Conservation (phyloP, 2,329 filamentous ascomycete species). For the Aschersonia sp. region DNA sequence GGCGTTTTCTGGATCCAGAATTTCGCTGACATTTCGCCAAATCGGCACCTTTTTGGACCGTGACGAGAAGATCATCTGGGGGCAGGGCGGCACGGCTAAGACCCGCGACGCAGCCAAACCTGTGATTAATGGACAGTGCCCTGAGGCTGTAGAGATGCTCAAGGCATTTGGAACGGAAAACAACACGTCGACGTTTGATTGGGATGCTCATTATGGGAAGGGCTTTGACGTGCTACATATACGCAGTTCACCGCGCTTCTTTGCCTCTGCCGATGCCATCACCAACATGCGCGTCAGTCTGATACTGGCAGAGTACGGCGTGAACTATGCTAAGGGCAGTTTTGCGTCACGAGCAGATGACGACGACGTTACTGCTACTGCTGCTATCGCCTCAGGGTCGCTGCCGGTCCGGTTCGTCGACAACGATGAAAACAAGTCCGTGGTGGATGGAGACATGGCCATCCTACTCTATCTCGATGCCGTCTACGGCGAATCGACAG, state of each 20-base stretch:
- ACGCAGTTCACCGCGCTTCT: constrained; percentile 33
- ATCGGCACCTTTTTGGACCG: constrained; percentile 74
- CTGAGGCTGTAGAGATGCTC: constrained; percentile 55
- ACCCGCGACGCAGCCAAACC: constrained; percentile 38
- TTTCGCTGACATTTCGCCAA: constrained; percentile 79
- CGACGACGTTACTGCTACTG: neutral
- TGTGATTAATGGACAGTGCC: constrained; percentile 55
- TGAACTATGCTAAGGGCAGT: constrained; percentile 32
- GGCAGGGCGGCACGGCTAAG: constrained; percentile 72
- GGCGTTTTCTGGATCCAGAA: constrained; percentile 61
- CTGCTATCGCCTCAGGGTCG: constrained; percentile 3
- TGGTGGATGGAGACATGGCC: constrained; percentile 32
- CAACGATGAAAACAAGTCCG: constrained; percentile 32
- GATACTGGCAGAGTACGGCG: constrained; percentile 32
- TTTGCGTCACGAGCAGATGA: constrained; percentile 8
- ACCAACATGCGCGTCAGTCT: constrained; percentile 34
- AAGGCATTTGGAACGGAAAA: constrained; percentile 79
- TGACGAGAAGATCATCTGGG: constrained; percentile 63
- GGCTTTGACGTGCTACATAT: constrained; percentile 78
- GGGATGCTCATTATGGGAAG: constrained; percentile 58
- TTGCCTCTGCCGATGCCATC: constrained; percentile 29
- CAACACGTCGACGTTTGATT: constrained; percentile 54
- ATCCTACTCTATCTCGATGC: constrained; percentile 49
- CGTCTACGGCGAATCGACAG: constrained; percentile 22
- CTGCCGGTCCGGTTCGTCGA: constrained; percentile 36